Percentiles rank a stretch among this genome's conserved stretches.
These are phyloP conservation scores for Clitopilus hobsonii DNA, from an alignment of 768 basidiomycete species.

Conservation along the genomic window DNA sequence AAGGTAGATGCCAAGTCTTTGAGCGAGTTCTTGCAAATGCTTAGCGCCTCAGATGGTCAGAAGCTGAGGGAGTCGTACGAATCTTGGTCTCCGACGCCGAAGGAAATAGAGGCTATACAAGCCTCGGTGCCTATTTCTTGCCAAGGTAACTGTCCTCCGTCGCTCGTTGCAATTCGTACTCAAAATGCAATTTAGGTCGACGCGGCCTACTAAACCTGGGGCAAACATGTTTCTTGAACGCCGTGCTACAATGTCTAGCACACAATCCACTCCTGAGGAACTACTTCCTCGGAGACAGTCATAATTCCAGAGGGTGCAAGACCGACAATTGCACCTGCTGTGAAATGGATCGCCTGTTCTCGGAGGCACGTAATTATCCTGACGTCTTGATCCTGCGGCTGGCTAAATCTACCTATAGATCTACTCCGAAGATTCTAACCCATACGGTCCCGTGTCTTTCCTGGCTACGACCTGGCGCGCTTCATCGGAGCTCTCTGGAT, in stretches of 20 bases:
- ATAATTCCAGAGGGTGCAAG: conserved; percentile 71
- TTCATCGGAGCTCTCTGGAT: conserved; percentile 80
- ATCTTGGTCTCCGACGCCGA: conserved; percentile 32
- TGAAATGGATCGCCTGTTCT: conserved; percentile 86
- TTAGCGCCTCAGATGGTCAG: conserved; percentile 21
- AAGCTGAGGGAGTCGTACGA: conserved; percentile 30
- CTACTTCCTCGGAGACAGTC: conserved; percentile 88
- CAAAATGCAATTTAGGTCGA: conserved; percentile 48
- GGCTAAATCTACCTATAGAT: conserved; percentile 28
- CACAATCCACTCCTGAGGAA: conserved; percentile 88
- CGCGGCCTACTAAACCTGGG: conserved; percentile 85
- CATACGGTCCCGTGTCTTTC: conserved; percentile 81
- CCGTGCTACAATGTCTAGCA: conserved; percentile 82
- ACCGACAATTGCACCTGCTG: conserved; percentile 78
- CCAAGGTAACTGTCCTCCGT: no score
- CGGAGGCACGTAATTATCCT: conserved; percentile 44
- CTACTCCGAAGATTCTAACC: conserved; percentile 50
- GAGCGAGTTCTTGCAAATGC: not conserved
- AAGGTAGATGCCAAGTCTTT: conserved; percentile 35
- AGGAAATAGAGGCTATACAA: conserved; percentile 41
- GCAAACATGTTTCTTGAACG: conserved; percentile 93
- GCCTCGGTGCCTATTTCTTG: conserved; percentile 56
- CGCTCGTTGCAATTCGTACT: no score
- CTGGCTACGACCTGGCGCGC: conserved; percentile 81
- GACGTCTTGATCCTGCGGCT: not conserved